A percentile compares a stretch with the other conserved stretches of the same genome.
phyloP scores from a whole-genome alignment of 1,139 yeast species.

The Protomyces arabidopsidicola region DNA sequence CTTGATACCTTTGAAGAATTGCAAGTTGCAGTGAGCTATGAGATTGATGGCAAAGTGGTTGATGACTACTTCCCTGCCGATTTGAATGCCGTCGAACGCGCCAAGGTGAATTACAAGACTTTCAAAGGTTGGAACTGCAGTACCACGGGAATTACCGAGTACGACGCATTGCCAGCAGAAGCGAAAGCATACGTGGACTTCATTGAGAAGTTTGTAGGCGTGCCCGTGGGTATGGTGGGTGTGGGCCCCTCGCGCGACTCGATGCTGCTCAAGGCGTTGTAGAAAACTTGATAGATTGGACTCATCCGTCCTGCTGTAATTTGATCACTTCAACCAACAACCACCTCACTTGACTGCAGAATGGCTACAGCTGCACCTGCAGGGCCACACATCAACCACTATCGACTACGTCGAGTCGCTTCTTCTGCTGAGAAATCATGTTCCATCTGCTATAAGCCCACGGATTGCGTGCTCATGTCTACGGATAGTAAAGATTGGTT shows the following conservation, averaged over 20 bases:
- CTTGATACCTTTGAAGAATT: constrained; percentile 84
- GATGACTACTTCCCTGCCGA: constrained; percentile 83
- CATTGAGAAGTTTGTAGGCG: constrained; percentile 77
- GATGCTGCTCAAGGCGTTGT: constrained; percentile 23
- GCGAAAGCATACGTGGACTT: constrained; percentile 77
- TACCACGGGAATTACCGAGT: constrained; percentile 65
- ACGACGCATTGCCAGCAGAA: constrained; percentile 76
- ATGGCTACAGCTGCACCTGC: background rate
- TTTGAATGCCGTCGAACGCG: constrained; percentile 69
- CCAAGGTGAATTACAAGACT: constrained; percentile 81
- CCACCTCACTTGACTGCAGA: background rate
- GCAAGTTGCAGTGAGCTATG: constrained; percentile 78
- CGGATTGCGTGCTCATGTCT: constrained; percentile 57
- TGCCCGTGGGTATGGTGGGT: constrained; percentile 95
- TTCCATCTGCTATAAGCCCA: constrained; percentile 61
- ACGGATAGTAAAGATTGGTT: constrained; percentile 56
- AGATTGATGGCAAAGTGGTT: constrained; percentile 66
- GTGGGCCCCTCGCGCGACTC: constrained; percentile 91
- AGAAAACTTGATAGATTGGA: background rate
- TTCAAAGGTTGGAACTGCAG: constrained; percentile 92
- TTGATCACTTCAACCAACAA: background rate
- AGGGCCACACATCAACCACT: constrained; percentile 49
- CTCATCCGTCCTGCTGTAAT: background rate
- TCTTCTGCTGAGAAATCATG: constrained; percentile 56
- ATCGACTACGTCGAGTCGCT: constrained; percentile 55